A percentile compares a stretch with the other conserved stretches of the same genome.
These are phyloP conservation scores for Phyllosticta ampelicida DNA, from an alignment of 2,329 filamentous ascomycete species.

Conservation along the genomic window DNA sequence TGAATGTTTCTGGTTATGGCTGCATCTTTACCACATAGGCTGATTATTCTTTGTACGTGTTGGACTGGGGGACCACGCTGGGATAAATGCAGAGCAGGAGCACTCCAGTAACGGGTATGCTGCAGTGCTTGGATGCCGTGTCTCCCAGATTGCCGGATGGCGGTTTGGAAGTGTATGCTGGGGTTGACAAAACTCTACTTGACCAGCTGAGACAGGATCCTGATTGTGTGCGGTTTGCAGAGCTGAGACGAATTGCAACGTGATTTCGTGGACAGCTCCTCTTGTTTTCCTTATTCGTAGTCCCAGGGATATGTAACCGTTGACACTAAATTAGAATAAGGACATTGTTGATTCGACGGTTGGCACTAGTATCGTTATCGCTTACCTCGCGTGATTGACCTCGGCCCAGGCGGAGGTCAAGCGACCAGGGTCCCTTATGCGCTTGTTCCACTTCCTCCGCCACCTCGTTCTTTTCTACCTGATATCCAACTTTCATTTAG, in stretches of 20 bases:
- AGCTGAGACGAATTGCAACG: neutral
- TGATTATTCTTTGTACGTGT: neutral
- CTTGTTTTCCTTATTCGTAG: neutral
- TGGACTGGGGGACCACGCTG: neutral
- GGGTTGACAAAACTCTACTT: neutral
- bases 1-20: neutral
- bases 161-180: slow-evolving; percentile 1
- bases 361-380: neutral
- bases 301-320: neutral
- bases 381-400: neutral
- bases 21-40: neutral
- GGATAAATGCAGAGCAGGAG: neutral
- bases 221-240: neutral
- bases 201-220: neutral
- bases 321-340: neutral
- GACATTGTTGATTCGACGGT: neutral
- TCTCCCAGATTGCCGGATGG: neutral
- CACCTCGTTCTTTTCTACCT: neutral
- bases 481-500: neutral
- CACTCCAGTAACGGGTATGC: neutral
- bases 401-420: neutral
- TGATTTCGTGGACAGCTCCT: neutral
- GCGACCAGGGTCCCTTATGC: neutral
- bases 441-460: neutral
- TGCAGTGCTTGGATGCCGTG: neutral